A percentile compares a stretch with the other conserved stretches of the same genome.
These are phyloP conservation scores for Amphichorda felina DNA, from an alignment of 2,329 filamentous ascomycete genomes.

Conservation along the genomic window DNA sequence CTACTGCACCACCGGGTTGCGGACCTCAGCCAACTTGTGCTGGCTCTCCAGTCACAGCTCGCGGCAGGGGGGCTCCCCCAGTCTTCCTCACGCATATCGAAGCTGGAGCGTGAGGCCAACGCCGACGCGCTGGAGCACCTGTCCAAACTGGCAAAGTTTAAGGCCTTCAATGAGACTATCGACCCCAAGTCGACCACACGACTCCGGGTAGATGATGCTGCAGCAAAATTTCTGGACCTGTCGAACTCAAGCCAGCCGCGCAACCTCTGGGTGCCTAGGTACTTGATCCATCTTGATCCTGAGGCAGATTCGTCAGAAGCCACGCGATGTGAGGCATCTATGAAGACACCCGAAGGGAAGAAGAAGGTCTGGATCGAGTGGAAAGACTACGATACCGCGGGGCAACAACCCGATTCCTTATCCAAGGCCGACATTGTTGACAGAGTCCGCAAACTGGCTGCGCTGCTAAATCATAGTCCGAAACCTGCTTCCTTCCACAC, in stretches of 20 bases:
- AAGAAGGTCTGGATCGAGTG: too few relatives aligned
- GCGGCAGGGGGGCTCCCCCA: neutral
- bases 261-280: slow-evolving; percentile 19
- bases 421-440: too few relatives aligned
- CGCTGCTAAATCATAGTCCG: slow-evolving; percentile 31
- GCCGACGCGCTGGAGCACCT: slow-evolving; percentile 26
- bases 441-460: too few relatives aligned
- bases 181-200: slow-evolving; percentile 19
- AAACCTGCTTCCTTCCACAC: slow-evolving; percentile 37
- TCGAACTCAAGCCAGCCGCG: slow-evolving; percentile 18
- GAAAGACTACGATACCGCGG: too few relatives aligned
- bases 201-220: slow-evolving; percentile 20
- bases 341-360: too few relatives aligned
- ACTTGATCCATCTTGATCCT: too few relatives aligned
- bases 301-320: too few relatives aligned
- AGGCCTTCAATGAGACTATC: slow-evolving; percentile 36
- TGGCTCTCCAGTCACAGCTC: slow-evolving; percentile 31
- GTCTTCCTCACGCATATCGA: slow-evolving; percentile 3
- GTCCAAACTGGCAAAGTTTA: slow-evolving; percentile 34
- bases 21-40: slow-evolving; percentile 31
- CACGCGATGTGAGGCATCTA: too few relatives aligned
- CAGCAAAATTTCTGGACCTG: slow-evolving; percentile 25
- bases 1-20: too few relatives aligned
- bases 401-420: too few relatives aligned
- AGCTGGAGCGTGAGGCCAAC: slow-evolving; percentile 22